phyloP scores from a whole-genome alignment of 2,329 filamentous ascomycete species.

The Trichoderma breve region DNA sequence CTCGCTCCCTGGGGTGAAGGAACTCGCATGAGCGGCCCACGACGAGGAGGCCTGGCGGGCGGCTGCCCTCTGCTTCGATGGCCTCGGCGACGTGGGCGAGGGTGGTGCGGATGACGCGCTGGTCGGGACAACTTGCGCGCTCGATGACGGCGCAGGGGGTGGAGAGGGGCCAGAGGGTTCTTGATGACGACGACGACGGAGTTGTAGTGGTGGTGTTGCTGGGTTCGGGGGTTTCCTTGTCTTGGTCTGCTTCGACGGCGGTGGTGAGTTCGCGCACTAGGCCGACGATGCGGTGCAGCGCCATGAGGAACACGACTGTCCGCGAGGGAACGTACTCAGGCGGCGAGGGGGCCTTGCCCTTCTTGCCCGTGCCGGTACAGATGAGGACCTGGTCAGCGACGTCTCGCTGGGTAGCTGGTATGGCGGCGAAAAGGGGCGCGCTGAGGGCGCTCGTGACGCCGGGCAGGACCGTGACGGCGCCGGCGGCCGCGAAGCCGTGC shows the following conservation, averaged over 20 bases:
- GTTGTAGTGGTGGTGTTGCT: neutral
- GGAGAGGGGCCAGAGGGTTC: conserved; percentile 63
- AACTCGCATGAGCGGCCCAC: conserved; percentile 82
- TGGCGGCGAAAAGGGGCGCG: conserved; percentile 82
- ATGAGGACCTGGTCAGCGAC: conserved; percentile 90
- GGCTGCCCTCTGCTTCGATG: conserved; percentile 82
- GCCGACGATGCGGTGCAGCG: conserved; percentile 75
- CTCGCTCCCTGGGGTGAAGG: conserved; percentile 56
- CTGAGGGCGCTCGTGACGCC: conserved; percentile 87
- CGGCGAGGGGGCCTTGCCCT: conserved; percentile 77
- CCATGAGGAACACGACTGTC: conserved; percentile 94
- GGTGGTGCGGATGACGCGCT: conserved; percentile 87
- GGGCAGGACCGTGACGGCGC: conserved; percentile 74
- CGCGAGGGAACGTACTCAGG: conserved; percentile 73
- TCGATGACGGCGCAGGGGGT: conserved; percentile 93
- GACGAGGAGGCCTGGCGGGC: conserved; percentile 85
- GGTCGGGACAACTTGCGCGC: conserved; percentile 88
- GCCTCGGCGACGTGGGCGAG: conserved; percentile 75
- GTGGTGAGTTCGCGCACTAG: conserved; percentile 69
- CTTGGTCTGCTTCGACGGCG: conserved; percentile 24
- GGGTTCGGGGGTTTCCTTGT: conserved; percentile 20
- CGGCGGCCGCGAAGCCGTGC: conserved; percentile 31
- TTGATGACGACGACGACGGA: conserved; percentile 12
- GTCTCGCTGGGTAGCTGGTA: conserved; percentile 84
- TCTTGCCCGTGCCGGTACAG: conserved; percentile 94